These are phyloP conservation scores for Vararia minispora DNA, from an alignment of 768 basidiomycete genomes.

Conservation along the genomic window DNA sequence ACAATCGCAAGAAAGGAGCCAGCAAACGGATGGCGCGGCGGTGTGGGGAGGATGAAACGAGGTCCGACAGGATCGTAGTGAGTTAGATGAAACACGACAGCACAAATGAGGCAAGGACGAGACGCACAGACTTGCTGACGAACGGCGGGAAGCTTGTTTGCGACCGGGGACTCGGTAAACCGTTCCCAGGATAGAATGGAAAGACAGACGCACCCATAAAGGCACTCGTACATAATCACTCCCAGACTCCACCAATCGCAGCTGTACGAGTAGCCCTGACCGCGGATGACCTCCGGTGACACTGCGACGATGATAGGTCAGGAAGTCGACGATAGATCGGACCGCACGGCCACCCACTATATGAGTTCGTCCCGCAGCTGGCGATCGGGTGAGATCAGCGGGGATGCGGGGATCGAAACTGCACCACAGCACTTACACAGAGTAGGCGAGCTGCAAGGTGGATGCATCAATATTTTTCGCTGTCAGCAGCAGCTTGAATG, in stretches of 20 bases:
- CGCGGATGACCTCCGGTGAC: slow-evolving; percentile 86
- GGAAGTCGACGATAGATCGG: slow-evolving; percentile 11
- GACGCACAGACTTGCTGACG: slow-evolving; percentile 80
- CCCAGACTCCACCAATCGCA: slow-evolving; percentile 99
- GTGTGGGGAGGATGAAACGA: too few species aligned
- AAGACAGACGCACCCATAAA: slow-evolving; percentile 61
- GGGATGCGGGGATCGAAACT: slow-evolving; percentile 1
- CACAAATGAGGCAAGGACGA: background rate
- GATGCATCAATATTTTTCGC: slow-evolving; percentile 3
- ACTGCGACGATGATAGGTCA: slow-evolving; percentile 31
- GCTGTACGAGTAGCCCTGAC: slow-evolving; percentile 86
- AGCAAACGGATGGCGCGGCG: too few species aligned
- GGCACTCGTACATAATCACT: slow-evolving; percentile 92
- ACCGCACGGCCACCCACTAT: slow-evolving; percentile 46
- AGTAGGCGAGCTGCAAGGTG: slow-evolving; percentile 62
- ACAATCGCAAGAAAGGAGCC: slow-evolving; percentile 13
- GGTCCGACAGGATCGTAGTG: background rate
- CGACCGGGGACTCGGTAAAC: slow-evolving; percentile 1
- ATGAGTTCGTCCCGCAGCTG: slow-evolving; percentile 80
- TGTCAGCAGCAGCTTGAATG: slow-evolving; percentile 4
- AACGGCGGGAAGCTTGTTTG: slow-evolving; percentile 81
- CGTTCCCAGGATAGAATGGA: slow-evolving; percentile 1
- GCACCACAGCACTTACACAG: slow-evolving; percentile 48
- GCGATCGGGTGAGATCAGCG: slow-evolving; percentile 20
- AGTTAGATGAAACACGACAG: background rate